Conservation (phyloP, 768 basidiomycete genomes). For the Pisolithus orientalis region DNA sequence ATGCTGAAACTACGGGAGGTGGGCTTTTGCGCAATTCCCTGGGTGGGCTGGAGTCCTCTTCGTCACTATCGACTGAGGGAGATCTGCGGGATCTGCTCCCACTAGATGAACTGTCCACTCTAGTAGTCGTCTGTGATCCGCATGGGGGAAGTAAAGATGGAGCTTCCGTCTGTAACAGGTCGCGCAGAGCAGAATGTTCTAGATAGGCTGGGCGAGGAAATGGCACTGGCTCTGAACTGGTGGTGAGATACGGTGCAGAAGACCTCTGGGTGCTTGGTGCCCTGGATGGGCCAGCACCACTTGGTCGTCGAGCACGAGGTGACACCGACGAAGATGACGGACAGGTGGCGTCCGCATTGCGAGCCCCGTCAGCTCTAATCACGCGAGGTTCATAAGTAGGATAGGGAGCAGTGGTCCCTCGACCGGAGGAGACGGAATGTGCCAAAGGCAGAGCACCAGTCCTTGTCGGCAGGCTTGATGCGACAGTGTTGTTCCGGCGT, state of each 20-base stretch:
- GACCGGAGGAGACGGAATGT: slow-evolving; percentile 23
- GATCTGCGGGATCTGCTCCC: slow-evolving; percentile 29
- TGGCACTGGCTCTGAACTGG: slow-evolving; percentile 25
- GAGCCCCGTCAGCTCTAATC: slow-evolving; percentile 49
- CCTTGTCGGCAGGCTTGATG: slow-evolving; percentile 33
- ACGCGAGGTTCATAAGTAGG: slow-evolving; percentile 58
- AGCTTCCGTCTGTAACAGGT: slow-evolving; percentile 55
- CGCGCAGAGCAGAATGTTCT: slow-evolving; percentile 67
- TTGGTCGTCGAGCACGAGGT: slow-evolving; percentile 44
- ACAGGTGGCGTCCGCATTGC: slow-evolving; percentile 38
- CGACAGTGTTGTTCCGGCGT: slow-evolving; percentile 27
- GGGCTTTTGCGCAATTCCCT: slow-evolving; percentile 29
- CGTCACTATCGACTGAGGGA: slow-evolving; percentile 55
- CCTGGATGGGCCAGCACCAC: slow-evolving; percentile 27
- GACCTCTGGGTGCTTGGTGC: slow-evolving; percentile 18
- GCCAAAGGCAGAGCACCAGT: slow-evolving; percentile 42
- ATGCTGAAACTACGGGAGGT: slow-evolving; percentile 12
- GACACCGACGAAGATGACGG: slow-evolving; percentile 37
- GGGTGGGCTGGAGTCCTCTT: slow-evolving; percentile 54
- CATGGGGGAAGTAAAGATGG: slow-evolving; percentile 32
- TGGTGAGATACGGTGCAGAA: slow-evolving; percentile 25
- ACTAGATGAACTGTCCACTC: slow-evolving; percentile 13
- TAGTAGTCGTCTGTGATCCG: slow-evolving; percentile 27
- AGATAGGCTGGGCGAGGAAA: slow-evolving; percentile 72
- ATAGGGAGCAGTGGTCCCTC: slow-evolving; percentile 26